These are phyloP conservation scores for Colletotrichum lindemuthianum DNA, from an alignment of 2,329 filamentous ascomycete species.

Conservation along the genomic window DNA sequence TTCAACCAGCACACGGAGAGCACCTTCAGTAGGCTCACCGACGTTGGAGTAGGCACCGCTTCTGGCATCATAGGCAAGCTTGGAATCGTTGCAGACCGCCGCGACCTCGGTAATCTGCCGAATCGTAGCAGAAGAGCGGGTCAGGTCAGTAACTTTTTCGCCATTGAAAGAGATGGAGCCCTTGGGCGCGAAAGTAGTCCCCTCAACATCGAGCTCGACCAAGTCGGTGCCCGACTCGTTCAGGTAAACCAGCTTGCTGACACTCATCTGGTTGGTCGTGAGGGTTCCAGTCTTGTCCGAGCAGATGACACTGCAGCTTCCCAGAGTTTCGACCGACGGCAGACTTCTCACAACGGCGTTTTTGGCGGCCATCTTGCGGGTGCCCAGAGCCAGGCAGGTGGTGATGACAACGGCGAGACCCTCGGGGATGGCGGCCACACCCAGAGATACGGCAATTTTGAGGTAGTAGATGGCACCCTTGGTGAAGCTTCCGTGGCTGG, in stretches of 20 bases:
- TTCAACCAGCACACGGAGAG: constrained; percentile 88
- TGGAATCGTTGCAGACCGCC: constrained; percentile 88
- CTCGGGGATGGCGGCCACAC: constrained; percentile 97
- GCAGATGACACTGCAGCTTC: constrained; percentile 99
- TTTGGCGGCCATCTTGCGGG: constrained; percentile 98
- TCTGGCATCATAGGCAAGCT: constrained; percentile 83
- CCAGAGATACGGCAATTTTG: constrained; percentile 98
- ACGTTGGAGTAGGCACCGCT: constrained; percentile 80
- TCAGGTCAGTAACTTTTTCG: constrained; percentile 73
- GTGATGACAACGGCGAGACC: constrained; percentile 98
- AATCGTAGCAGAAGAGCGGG: constrained; percentile 78
- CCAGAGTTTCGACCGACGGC: constrained; percentile 95
- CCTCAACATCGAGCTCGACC: constrained; percentile 89
- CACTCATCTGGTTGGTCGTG: constrained; percentile 99
- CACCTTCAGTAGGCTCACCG: constrained; percentile 95
- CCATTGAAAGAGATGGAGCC: constrained; percentile 78
- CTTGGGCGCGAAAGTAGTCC: constrained; percentile 89
- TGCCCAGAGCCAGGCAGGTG: constrained; percentile 95
- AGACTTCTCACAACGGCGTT: constrained; percentile 96
- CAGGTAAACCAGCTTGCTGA: constrained; percentile 90
- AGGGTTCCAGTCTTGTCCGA: constrained; percentile 99
- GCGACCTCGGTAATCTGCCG: constrained; percentile 79
- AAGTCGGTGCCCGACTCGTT: constrained; percentile 77
- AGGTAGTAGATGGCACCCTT: constrained; percentile 99
- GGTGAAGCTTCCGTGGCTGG: constrained; percentile 89